Evolutionary conservation across 495 filamentous ascomycete genomes (phyloP).

Genomic region (Coniosporium apollinis): DNA sequence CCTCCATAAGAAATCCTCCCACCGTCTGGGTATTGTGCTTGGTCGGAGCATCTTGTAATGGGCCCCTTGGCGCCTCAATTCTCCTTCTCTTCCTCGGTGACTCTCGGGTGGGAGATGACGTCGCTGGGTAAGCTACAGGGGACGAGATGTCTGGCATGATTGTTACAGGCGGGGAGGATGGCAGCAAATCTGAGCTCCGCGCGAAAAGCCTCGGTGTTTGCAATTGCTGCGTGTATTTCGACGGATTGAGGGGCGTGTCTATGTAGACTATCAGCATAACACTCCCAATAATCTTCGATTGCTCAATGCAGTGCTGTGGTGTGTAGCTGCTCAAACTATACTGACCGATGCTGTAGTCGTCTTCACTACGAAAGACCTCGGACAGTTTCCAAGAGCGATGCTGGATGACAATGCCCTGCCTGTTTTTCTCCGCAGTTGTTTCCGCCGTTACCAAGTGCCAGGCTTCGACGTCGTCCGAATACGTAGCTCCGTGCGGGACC

Average conservation of each 20-base stretch:
- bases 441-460: slow-evolving; percentile 35
- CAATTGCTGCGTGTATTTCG: too few species aligned
- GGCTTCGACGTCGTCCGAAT: slow-evolving; percentile 47
- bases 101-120: slow-evolving; percentile 30
- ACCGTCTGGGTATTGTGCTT: slow-evolving; percentile 5
- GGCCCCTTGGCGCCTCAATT: slow-evolving; percentile 8
- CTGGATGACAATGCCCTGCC: slow-evolving; percentile 40
- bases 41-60: slow-evolving; percentile 12
- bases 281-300: too few species aligned
- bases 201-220: too few species aligned
- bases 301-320: too few species aligned
- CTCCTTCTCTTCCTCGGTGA: slow-evolving; percentile 16
- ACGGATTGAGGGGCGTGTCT: too few species aligned
- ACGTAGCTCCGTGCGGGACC: slow-evolving; percentile 19
- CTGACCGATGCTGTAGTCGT: slow-evolving; percentile 31
- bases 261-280: too few species aligned
- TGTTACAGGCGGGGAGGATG: slow-evolving; percentile 23
- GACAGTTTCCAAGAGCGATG: slow-evolving; percentile 40
- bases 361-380: slow-evolving; percentile 48
- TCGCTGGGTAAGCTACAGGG: slow-evolving; percentile 38
- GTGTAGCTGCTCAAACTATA: too few species aligned
- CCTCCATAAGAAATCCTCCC: slow-evolving; percentile 14
- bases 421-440: slow-evolving; percentile 30
- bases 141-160: slow-evolving; percentile 50
- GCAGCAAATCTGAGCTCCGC: slow-evolving; percentile 5